Percentiles rank a stretch among this genome's conserved stretches.
phyloP scores from a whole-genome alignment of 1,139 yeast species.

The Fermentozyma sake region DNA sequence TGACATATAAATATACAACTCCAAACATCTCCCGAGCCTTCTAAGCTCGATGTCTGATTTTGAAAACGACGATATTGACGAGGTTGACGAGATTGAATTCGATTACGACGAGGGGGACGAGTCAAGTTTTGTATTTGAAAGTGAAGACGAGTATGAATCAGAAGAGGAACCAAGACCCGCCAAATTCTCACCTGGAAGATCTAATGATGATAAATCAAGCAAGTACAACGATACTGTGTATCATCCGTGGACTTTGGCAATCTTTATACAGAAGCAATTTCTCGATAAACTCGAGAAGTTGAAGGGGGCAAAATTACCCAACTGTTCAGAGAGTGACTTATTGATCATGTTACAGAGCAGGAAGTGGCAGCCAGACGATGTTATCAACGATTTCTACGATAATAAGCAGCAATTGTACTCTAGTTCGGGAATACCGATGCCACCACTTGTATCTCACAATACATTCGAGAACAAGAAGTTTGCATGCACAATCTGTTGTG shows the following conservation, averaged over 20 bases:
- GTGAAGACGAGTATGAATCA: constrained; percentile 8
- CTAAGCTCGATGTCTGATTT: no score
- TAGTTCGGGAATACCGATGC: constrained; percentile 45
- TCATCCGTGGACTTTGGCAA: constrained; percentile 25
- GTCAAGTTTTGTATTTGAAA: constrained; percentile 10
- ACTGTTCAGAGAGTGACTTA: constrained; percentile 37
- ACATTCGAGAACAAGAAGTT: constrained; percentile 22
- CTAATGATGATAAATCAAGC: constrained; percentile 3
- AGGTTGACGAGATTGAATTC: constrained; percentile 5
- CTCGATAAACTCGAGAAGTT: constrained; percentile 14
- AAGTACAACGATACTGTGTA: constrained; percentile 7
- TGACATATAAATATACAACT: no score
- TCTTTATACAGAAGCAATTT: constrained; percentile 20
- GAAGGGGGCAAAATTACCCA: constrained; percentile 24
- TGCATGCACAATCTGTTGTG: constrained; percentile 70
- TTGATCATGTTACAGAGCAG: constrained; percentile 52
- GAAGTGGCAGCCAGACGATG: constrained; percentile 72
- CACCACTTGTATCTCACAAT: constrained; percentile 11
- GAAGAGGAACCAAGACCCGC: constrained; percentile 2
- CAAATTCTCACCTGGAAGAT: constrained; percentile 1
- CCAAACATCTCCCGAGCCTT: no score
- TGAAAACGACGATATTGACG: constrained; percentile 3
- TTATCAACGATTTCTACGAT: constrained; percentile 65
- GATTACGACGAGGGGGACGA: constrained; percentile 8
- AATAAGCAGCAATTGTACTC: constrained; percentile 40